Conservation (phyloP, 1,139 yeast genomes). For the Nakaseomyces kungkrabaensis region DNA sequence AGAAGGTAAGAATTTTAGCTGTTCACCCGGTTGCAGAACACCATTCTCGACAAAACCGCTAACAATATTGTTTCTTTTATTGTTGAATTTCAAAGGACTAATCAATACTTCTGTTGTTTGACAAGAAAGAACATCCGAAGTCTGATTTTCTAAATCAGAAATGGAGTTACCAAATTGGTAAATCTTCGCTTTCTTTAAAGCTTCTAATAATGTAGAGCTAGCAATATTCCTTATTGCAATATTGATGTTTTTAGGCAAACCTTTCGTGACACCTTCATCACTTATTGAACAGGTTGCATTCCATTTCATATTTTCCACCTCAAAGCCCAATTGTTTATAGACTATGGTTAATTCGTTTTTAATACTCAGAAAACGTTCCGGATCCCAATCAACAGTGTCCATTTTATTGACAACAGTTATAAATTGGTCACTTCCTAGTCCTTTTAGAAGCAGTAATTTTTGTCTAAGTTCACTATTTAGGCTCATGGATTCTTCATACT, state of each 20-base stretch:
- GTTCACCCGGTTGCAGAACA: conserved; percentile 1
- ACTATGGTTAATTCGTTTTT: conserved; percentile 42
- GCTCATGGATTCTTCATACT: conserved; percentile 32
- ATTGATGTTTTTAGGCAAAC: neutral
- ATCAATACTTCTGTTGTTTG: neutral
- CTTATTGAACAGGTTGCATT: conserved; percentile 66
- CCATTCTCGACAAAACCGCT: neutral
- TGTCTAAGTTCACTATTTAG: conserved; percentile 76
- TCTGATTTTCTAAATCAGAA: neutral
- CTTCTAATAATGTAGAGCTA: neutral
- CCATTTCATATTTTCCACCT: conserved; percentile 37
- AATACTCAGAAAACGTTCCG: conserved; percentile 48
- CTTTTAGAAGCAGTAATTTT: conserved; percentile 56
- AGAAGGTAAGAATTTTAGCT: neutral
- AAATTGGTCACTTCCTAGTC: conserved; percentile 32
- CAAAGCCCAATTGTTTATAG: conserved; percentile 48
- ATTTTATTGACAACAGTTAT: conserved; percentile 67
- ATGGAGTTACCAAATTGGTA: neutral
- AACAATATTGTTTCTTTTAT: neutral
- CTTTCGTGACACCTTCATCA: conserved; percentile 34
- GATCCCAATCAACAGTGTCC: conserved; percentile 54
- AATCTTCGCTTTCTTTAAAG: neutral
- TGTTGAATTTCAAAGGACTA: neutral
- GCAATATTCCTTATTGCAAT: neutral
- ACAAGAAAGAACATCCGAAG: neutral